Conservation (phyloP, 495 filamentous ascomycete species). For the Apiosordaria backusii region DNA sequence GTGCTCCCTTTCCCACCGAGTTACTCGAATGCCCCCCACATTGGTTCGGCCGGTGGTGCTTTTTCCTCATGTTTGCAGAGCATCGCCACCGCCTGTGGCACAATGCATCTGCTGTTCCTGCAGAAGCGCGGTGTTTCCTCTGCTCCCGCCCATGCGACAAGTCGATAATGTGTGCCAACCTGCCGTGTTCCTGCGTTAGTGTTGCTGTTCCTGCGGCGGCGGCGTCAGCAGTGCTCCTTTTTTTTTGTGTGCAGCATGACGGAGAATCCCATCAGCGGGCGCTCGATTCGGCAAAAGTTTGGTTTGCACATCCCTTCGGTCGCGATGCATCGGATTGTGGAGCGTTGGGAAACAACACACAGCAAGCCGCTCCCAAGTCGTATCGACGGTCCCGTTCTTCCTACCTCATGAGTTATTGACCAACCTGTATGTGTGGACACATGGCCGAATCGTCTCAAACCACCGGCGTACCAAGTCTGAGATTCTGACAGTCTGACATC, state of each 20-base stretch:
- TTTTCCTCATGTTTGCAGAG: neutral
- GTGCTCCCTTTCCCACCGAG: neutral
- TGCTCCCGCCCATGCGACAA: slow-evolving; percentile 1
- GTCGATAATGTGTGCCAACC: slow-evolving; percentile 17
- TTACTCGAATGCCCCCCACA: neutral
- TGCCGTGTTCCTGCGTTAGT: slow-evolving; percentile 25
- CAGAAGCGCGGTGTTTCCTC: slow-evolving; percentile 16
- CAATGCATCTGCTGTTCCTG: slow-evolving; percentile 18
- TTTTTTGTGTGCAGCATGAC: slow-evolving; percentile 11
- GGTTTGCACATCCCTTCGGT: neutral
- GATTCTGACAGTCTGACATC: slow-evolving; percentile 3
- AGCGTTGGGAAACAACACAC: neutral
- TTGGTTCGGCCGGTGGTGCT: neutral
- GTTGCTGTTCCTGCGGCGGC: neutral
- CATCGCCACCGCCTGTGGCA: slow-evolving; percentile 28
- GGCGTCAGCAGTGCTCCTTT: neutral
- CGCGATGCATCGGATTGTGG: neutral
- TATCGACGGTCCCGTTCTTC: neutral
- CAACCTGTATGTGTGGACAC: neutral
- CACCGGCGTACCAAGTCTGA: neutral
- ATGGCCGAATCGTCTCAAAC: neutral
- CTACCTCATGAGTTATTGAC: neutral
- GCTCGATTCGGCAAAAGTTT: neutral
- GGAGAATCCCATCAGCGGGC: neutral
- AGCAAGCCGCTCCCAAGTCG: neutral